Evolutionary conservation across 257 asterid genomes (phyloP), one percentile per base, ranked within the genome.

Genomic region (Solanum ossicruentum): DNA sequence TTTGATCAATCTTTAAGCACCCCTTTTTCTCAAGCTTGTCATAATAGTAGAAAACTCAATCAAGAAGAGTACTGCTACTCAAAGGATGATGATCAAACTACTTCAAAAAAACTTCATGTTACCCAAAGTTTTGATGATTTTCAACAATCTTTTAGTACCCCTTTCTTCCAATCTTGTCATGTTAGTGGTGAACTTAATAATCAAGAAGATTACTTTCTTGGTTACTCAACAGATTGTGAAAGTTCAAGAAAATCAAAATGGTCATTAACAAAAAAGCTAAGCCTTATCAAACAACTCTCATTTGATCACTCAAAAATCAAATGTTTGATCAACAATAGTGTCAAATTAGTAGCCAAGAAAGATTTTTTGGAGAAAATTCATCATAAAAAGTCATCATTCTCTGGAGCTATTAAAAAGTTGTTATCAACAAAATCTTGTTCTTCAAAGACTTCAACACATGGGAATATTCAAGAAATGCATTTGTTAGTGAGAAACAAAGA

Each of bases 311-410:
- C 95, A 9, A 92, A 89, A 88, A 85, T 91, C 66, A 92, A 91
- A 47, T 94, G 97, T 60, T 58, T 95, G 55, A 94, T 95, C 49
- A 87, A 77, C 39, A 87, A 5, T 20, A 47, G 81, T 73, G 85
- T 86, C 6, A 71, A 82, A 43, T 66, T 81, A 52, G 75, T 20
- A 20, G 80, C 61, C 1, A 86, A 85, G 20, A 86, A 87, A 54
- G 65, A 65, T 13, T 90, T 92, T 6, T 88, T 91, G 54, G 98
- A 92, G 79, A 93, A 90, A 84, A 91, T 93, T 82, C 91, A 83
- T 41, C 85, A 81, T 61, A 80, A 96, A 88, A 91, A 98, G 84
- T 95, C 99, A 52, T 94, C 97, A 56, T 94, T 94, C 84, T 94
- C 99, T 1, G 98, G 92, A 41, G 94, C 96, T 16, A 88, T 93